These are phyloP conservation scores for Zangia roseola DNA, from an alignment of 768 basidiomycete species.

Conservation along the genomic window DNA sequence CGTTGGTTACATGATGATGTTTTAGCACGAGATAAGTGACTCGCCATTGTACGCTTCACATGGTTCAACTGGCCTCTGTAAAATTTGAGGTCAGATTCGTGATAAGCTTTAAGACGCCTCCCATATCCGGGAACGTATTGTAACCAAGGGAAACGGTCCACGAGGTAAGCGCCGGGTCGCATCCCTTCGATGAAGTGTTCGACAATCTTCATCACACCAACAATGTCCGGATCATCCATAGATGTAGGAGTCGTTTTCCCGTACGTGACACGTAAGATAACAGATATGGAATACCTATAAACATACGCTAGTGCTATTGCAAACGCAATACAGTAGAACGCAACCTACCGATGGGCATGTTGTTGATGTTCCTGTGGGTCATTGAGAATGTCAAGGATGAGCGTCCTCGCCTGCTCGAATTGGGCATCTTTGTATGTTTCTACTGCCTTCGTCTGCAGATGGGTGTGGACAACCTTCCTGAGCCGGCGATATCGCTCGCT, in stretches of 20 bases:
- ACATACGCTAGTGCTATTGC: background rate
- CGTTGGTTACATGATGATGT: background rate
- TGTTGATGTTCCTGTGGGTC: slow-evolving; percentile 36
- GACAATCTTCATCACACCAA: slow-evolving; percentile 14
- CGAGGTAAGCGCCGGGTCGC: slow-evolving; percentile 33
- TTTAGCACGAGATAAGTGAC: background rate
- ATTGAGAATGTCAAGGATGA: slow-evolving; percentile 31
- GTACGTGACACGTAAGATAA: slow-evolving; percentile 27
- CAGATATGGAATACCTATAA: slow-evolving; percentile 27
- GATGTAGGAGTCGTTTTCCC: slow-evolving; percentile 21
- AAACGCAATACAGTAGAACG: slow-evolving; percentile 10
- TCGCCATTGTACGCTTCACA: slow-evolving; percentile 45
- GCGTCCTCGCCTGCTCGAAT: slow-evolving; percentile 29
- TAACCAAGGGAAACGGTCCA: slow-evolving; percentile 36
- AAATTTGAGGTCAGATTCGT: slow-evolving; percentile 48
- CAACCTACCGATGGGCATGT: slow-evolving; percentile 46
- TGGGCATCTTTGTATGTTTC: slow-evolving; percentile 44
- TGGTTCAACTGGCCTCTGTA: slow-evolving; percentile 49
- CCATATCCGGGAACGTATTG: slow-evolving; percentile 59
- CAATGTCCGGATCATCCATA: slow-evolving; percentile 23
- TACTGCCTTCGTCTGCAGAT: slow-evolving; percentile 50
- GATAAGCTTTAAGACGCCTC: slow-evolving; percentile 48
- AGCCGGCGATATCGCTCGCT: slow-evolving; percentile 57
- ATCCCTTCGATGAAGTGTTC: slow-evolving; percentile 29
- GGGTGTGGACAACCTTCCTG: slow-evolving; percentile 51